phyloP scores from a whole-genome alignment of 306 rosid genomes.

The Oemleria cerasiformis region DNA sequence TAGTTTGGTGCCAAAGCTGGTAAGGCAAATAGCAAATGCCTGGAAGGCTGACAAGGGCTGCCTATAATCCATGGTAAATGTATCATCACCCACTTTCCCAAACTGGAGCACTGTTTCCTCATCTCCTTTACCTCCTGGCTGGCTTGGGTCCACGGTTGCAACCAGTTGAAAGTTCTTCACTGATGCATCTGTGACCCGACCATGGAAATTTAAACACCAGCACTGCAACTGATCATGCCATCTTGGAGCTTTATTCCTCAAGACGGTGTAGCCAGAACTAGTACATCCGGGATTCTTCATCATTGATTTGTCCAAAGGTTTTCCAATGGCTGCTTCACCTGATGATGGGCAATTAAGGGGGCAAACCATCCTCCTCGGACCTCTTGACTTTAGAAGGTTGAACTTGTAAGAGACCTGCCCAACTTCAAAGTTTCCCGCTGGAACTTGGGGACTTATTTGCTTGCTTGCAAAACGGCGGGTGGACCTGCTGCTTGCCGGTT shows the following conservation, averaged over 20 bases:
- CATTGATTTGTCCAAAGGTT: constrained; percentile 26
- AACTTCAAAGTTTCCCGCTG: constrained; percentile 88
- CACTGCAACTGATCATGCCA: constrained; percentile 97
- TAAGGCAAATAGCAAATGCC: constrained; percentile 95
- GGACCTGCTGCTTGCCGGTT: constrained; percentile 64
- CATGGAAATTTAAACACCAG: constrained; percentile 99
- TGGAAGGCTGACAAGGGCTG: constrained; percentile 95
- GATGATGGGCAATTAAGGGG: constrained; percentile 51
- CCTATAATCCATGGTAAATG: constrained; percentile 94
- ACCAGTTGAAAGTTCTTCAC: constrained; percentile 96
- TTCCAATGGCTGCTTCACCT: constrained; percentile 40
- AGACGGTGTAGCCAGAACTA: constrained; percentile 47
- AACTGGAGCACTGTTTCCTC: constrained; percentile 91
- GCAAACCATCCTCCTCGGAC: constrained; percentile 96
- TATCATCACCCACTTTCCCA: constrained; percentile 91
- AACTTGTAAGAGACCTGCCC: constrained; percentile 91
- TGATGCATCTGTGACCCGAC: constrained; percentile 91
- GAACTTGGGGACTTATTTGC: constrained; percentile 97
- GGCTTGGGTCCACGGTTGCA: constrained; percentile 81
- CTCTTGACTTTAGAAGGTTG: constrained; percentile 95
- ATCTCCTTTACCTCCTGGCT: constrained; percentile 86
- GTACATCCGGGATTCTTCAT: constrained; percentile 34
- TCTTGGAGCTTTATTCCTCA: constrained; percentile 95
- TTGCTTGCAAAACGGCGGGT: constrained; percentile 94
- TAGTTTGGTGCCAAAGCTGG: constrained; percentile 97